Percentiles rank a stretch among this genome's conserved stretches.
Evolutionary conservation across 2,329 filamentous ascomycete genomes (phyloP).

Genomic region (Ophiostoma montium): DNA sequence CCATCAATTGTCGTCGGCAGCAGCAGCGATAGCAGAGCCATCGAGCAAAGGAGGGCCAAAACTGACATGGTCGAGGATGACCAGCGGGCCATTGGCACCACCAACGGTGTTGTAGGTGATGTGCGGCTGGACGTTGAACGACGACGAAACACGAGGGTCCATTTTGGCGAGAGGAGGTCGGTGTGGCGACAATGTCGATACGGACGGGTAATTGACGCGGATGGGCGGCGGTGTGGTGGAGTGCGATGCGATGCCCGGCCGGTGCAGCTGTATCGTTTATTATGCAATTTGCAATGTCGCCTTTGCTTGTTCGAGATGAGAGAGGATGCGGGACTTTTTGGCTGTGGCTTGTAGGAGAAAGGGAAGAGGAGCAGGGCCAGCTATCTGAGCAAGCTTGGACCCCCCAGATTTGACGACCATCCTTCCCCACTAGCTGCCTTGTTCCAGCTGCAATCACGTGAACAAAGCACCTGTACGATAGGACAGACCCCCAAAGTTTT

Average conservation of each 20-base stretch:
- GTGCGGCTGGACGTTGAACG: slow-evolving; percentile 44
- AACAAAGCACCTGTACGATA: no score
- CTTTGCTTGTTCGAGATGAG: not conserved
- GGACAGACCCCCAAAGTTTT: not conserved
- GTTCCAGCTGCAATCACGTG: no score
- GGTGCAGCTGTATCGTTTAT: not conserved
- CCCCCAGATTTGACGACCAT: not conserved
- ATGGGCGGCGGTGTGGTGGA: not conserved
- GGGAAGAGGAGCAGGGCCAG: not conserved
- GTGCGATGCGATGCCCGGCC: slow-evolving; percentile 1
- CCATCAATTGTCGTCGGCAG: no score
- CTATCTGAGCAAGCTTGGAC: not conserved
- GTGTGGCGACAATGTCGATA: not conserved
- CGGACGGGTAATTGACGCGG: not conserved
- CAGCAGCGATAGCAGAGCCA: not conserved
- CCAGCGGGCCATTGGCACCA: slow-evolving; percentile 93
- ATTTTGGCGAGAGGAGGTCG: slow-evolving; percentile 18
- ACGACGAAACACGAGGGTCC: slow-evolving; percentile 45
- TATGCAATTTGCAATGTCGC: not conserved
- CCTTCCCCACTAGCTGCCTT: not conserved
- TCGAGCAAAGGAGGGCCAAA: not conserved
- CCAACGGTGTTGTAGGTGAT: slow-evolving; percentile 96
- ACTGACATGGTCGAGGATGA: slow-evolving; percentile 88
- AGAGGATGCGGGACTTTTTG: slow-evolving; percentile 8
- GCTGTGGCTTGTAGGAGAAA: slow-evolving; percentile 1